Base-by-base conservation (phyloP, 495 filamentous ascomycete species). In the Aspergillus ostianus region DNA sequence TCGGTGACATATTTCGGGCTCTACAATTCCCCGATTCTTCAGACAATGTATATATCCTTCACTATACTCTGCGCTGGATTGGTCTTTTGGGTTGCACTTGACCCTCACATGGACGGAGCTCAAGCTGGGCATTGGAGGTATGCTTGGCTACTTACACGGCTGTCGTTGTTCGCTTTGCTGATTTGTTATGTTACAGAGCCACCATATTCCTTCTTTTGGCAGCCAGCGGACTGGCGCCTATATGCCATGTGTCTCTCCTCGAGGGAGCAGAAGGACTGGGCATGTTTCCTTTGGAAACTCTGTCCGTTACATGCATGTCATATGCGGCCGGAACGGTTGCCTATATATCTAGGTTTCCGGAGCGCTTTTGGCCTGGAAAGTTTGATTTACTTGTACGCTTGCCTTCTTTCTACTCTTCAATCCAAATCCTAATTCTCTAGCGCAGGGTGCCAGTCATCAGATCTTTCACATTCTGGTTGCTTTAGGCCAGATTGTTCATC, bases 321-420 rank as follows among this genome's bases (percentile, higher is more conserved):
- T 27, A 46, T n/a, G 53, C 53, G 10, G 27, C 29, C 6, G 53
- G 53, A 13, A 56, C 53, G 2, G 19, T 17, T 41, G 53, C 19
- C 8, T 56, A 56, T 6, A 41, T 56, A 1, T 27, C 53, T 6
- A 44, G 53, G 21, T 56, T 56, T n/a, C 53, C 53, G 41, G 53
- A 56, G 36, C 47, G 17, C 44, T 47, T 27, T 9, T 56, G 36
- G 36, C 53, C 44, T 2, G 8, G 30, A 7, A 19, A 41, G 15
- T 56, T 56, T 29, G 53, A 56, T 47, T 8, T 56, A 8, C 18
- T 56, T 7, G 53, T 56, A 56, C n/a, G 53, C 45, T 18, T 8
- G 49, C 0, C 12, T 15, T 10, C 29, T 4, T 7, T 29, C 13
- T 26, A 6, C 20, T 29, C 30, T 6, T 2, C 3, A 18, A 8